A percentile compares a stretch with the other conserved stretches of the same genome.
Evolutionary conservation across 106 monocot genomes (phyloP).

Genomic region (Acanthochlamys bracteata): DNA sequence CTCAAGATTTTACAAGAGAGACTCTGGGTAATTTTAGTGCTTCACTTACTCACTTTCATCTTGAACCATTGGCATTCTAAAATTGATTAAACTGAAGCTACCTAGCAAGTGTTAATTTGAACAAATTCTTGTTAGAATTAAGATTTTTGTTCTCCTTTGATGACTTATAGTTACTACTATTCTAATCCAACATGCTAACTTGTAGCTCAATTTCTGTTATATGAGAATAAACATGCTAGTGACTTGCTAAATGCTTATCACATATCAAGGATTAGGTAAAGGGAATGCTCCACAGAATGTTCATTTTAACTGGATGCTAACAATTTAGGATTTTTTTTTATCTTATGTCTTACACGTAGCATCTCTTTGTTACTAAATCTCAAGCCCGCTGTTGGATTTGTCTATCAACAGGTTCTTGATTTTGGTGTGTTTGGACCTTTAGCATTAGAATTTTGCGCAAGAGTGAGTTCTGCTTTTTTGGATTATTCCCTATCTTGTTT

Average conservation of each 20-base stretch:
- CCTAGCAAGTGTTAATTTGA: not conserved
- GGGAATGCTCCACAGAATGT: too few species aligned
- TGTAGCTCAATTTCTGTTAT: too few species aligned
- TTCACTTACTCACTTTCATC: not conserved
- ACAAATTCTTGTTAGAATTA: too few species aligned
- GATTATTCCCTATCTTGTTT: not conserved
- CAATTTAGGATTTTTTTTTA: too few species aligned
- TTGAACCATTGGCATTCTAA: not conserved
- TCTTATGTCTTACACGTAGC: too few species aligned
- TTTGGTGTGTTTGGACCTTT: constrained; percentile 65
- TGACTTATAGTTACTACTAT: too few species aligned
- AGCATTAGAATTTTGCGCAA: constrained; percentile 87
- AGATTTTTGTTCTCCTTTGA: not conserved
- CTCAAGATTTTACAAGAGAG: constrained; percentile 76
- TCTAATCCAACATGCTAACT: too few species aligned
- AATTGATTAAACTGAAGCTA: not conserved
- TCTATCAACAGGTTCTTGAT: constrained; percentile 47
- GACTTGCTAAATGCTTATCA: not conserved
- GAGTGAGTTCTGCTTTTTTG: constrained; percentile 43
- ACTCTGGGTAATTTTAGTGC: constrained; percentile 45
- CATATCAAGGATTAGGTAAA: not conserved
- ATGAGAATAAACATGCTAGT: not conserved
- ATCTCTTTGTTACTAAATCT: not conserved
- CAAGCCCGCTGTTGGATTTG: not conserved
- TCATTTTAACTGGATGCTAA: not conserved